Evolutionary conservation across 2,329 filamentous ascomycete genomes (phyloP).

Genomic region (Ophiostoma populinum): DNA sequence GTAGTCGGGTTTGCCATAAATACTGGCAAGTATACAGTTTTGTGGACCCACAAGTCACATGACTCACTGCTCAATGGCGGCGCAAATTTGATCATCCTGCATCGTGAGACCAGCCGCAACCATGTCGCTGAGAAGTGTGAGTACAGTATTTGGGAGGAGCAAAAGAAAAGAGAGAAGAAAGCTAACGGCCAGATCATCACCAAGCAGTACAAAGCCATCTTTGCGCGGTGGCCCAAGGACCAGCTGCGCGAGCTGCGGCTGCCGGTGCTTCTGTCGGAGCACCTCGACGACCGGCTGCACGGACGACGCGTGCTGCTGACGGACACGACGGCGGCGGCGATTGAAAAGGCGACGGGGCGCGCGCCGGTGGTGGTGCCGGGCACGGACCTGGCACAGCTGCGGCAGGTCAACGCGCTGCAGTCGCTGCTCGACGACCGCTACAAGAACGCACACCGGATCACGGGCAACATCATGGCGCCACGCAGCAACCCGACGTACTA

Average conservation of each 20-base stretch:
- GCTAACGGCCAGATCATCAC: conserved; percentile 19
- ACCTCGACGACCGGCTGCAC: conserved; percentile 21
- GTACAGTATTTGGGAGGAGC: background rate
- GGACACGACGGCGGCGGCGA: background rate
- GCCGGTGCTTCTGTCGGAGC: conserved; percentile 33
- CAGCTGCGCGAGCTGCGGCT: conserved; percentile 44
- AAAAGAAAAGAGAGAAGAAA: background rate
- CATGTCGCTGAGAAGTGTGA: conserved; percentile 3
- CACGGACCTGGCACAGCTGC: conserved; percentile 30
- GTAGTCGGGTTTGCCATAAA: too few species aligned
- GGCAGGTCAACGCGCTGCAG: conserved; percentile 41
- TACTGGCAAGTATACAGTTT: too few species aligned
- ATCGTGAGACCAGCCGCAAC: background rate
- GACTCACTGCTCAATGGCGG: too few species aligned
- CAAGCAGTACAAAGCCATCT: conserved; percentile 30
- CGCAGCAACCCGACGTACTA: conserved; percentile 49
- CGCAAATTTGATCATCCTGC: too few species aligned
- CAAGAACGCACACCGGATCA: conserved; percentile 31
- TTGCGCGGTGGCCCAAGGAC: conserved; percentile 46
- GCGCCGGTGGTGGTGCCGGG: conserved; percentile 5
- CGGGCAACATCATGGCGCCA: conserved; percentile 35
- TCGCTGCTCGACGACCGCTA: conserved; percentile 43
- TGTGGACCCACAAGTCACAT: too few species aligned
- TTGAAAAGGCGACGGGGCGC: conserved; percentile 4
- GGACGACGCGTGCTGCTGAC: conserved; percentile 15